These are phyloP conservation scores for Beauveria caledonica DNA, from an alignment of 2,329 filamentous ascomycete species.

Conservation along the genomic window DNA sequence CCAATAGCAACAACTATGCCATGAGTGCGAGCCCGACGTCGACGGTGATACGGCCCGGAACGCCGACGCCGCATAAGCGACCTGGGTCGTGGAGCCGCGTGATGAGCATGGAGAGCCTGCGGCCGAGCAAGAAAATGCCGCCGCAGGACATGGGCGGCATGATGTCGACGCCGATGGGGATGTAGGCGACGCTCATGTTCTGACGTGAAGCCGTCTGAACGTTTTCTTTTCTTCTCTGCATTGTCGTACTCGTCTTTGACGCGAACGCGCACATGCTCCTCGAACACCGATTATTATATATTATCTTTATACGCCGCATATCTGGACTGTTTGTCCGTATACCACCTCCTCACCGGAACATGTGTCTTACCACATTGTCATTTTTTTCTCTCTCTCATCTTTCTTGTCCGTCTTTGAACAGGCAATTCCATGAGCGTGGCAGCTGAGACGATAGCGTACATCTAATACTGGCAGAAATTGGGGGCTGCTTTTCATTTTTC, in stretches of 20 bases:
- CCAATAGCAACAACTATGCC: background rate
- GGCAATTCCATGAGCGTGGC: background rate
- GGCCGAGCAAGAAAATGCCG: constrained; percentile 28
- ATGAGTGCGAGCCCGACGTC: constrained; percentile 19
- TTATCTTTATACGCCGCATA: background rate
- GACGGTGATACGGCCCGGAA: constrained; percentile 26
- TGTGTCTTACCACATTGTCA: background rate
- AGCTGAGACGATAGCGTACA: constrained; percentile 15
- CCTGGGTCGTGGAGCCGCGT: constrained; percentile 31
- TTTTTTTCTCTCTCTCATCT: background rate
- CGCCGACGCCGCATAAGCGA: constrained; percentile 30
- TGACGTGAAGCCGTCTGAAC: too few species aligned
- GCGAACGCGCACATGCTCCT: background rate
- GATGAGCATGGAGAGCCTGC: constrained; percentile 29
- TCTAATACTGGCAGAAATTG: constrained; percentile 11
- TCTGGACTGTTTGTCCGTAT: background rate
- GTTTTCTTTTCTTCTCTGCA: background rate
- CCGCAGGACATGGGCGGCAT: constrained; percentile 19
- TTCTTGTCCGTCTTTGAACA: background rate
- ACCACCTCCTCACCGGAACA: background rate
- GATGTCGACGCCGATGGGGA: constrained; percentile 19
- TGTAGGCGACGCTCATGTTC: constrained; percentile 14
- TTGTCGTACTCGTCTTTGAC: constrained; percentile 5
- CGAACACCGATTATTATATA: background rate
- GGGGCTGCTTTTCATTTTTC: background rate